A percentile compares a stretch with the other conserved stretches of the same genome.
phyloP scores from a whole-genome alignment of 225 moss, liverwort and hornwort genomes.

The Anthoceros angustus region DNA sequence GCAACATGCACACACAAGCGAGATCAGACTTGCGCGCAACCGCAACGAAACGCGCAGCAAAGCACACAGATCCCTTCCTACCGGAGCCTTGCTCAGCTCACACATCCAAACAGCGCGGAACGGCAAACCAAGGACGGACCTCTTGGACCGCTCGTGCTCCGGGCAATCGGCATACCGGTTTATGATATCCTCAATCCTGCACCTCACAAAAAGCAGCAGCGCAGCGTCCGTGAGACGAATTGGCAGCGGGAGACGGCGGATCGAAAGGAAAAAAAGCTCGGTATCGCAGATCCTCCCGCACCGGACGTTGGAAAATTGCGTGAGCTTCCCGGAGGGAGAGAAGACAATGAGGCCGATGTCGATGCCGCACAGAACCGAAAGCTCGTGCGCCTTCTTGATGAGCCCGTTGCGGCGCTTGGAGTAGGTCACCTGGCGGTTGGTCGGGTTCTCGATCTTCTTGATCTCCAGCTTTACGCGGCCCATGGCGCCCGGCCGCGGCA shows the following conservation, averaged over 20 bases:
- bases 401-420: slow-evolving; percentile 5
- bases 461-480: slow-evolving; percentile 3
- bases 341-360: slow-evolving; percentile 5
- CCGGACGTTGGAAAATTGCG: slow-evolving; percentile 3
- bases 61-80: not conserved
- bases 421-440: slow-evolving; percentile 5
- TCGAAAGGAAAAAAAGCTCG: not conserved
- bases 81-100: not conserved
- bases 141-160: slow-evolving; percentile 4
- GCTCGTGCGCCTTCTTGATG: slow-evolving; percentile 5
- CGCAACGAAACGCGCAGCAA: not conserved
- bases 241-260: not conserved
- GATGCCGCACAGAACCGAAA: slow-evolving; percentile 1
- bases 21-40: not conserved
- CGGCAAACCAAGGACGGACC: not conserved
- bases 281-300: not conserved
- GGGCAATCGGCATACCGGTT: slow-evolving; percentile 1
- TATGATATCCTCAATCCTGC: slow-evolving; percentile 4
- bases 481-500: not conserved
- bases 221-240: not conserved
- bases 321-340: not conserved
- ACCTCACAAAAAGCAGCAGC: not conserved
- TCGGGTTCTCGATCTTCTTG: slow-evolving; percentile 6
- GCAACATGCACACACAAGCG: not conserved
- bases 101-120: not conserved